Evolutionary conservation across 768 basidiomycete species (phyloP).

Genomic region (Trametes cinnabarina): DNA sequence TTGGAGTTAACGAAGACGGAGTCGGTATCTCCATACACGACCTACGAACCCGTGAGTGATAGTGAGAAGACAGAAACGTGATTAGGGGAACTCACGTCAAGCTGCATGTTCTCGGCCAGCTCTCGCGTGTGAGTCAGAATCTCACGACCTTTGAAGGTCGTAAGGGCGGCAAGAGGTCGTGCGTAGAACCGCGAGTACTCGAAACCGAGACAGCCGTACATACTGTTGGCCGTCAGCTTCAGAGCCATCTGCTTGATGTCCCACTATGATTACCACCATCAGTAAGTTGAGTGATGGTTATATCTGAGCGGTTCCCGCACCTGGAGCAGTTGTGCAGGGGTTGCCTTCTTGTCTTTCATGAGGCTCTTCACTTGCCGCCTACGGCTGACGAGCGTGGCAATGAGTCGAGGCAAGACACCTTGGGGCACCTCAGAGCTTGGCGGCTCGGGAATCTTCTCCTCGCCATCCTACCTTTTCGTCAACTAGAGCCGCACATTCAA

Average conservation of each 20-base stretch:
- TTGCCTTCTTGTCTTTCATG: conserved; percentile 84
- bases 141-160: conserved; percentile 96
- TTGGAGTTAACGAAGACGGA: conserved; percentile 99
- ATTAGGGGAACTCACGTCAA: conserved; percentile 65
- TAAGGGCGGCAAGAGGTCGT: conserved; percentile 92
- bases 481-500: neutral
- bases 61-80: neutral
- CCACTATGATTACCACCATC: conserved; percentile 49
- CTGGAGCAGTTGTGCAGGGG: conserved; percentile 78
- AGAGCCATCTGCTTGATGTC: conserved; percentile 97
- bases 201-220: conserved; percentile 99
- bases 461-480: conserved; percentile 42
- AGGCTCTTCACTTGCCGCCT: conserved; percentile 87
- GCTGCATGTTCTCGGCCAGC: conserved; percentile 82
- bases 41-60: conserved; percentile 45
- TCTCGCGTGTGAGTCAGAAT: conserved; percentile 93
- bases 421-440: conserved; percentile 68
- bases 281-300: neutral
- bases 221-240: conserved; percentile 98
- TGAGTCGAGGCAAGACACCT: conserved; percentile 94
- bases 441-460: conserved; percentile 89
- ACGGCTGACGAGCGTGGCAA: conserved; percentile 91
- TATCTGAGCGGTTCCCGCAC: conserved; percentile 39
- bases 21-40: conserved; percentile 98
- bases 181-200: conserved; percentile 97